Base-by-base conservation (phyloP, 2,329 filamentous ascomycete genomes). In the Shiraia bambusicola region DNA sequence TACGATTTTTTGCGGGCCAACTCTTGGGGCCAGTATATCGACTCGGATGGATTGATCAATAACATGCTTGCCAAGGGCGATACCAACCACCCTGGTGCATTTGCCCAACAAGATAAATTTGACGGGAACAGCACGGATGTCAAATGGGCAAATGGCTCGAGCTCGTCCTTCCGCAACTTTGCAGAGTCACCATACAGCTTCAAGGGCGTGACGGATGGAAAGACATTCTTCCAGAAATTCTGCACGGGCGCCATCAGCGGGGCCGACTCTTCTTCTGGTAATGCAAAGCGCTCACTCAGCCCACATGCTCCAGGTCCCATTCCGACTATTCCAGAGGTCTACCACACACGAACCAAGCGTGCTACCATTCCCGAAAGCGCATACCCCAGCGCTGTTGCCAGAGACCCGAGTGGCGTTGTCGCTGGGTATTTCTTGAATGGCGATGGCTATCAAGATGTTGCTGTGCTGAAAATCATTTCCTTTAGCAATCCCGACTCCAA, bases 381-480 rank as follows among this genome's bases (percentile, higher is more conserved):
- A 8, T 58, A 56, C 32, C 40, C 57, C 10, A 34, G 35, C 3
- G 40, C 49, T 32, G 32, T 60, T 28, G 43, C 44, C 15, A 40
- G 54, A 34, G 40, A 47, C 15, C 31, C 44, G 6, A 57, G 47
- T n/a, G 50, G 54, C 6, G 49, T 52, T 49, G 28, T 74, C 13
- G 62, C 65, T 12, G 74, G 74, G 1, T 76, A 75, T 50, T 74
- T 72, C 40, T 65, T 73, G 3, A 61, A 69, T 2, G 50, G 56
- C 1, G 57, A 59, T 3, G 59, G 70, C 28, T 63, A 58, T 32
- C 31, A 50, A 7, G 52, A 63, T 35, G 61, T 72, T 13, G 73
- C 69, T 11, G 70, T 77, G 9, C 65, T 77, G 15, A 66, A 67
- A 27, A 66, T 76, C 16, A 58, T 63, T 11, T 67, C 58, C 5